phyloP scores from a whole-genome alignment of 2,329 filamentous ascomycete species.

The Diaporthe vexans region DNA sequence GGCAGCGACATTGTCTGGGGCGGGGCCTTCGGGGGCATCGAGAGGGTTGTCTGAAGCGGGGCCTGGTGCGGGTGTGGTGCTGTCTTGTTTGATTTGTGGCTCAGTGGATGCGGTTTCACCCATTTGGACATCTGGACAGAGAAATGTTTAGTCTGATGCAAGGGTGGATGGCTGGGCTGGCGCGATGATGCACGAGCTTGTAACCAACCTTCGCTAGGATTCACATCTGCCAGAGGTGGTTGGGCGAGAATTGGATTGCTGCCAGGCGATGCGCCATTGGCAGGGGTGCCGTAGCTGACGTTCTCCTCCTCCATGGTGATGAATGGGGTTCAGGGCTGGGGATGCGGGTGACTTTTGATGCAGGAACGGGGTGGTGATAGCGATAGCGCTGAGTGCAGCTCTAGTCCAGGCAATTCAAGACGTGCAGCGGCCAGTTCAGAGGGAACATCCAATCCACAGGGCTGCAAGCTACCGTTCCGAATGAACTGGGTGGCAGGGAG shows the following conservation, averaged over 20 bases:
- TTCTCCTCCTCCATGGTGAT: constrained; percentile 71
- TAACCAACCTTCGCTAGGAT: constrained; percentile 62
- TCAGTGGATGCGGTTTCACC: constrained; percentile 64
- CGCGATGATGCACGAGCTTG: background rate
- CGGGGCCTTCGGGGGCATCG: constrained; percentile 76
- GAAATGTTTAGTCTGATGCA: background rate
- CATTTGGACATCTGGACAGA: constrained; percentile 73
- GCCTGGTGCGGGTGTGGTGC: constrained; percentile 69
- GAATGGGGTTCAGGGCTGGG: constrained; percentile 45
- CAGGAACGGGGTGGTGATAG: constrained; percentile 12
- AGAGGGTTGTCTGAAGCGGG: constrained; percentile 72
- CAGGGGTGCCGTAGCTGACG: constrained; percentile 69
- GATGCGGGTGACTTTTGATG: constrained; percentile 21
- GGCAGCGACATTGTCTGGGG: constrained; percentile 70
- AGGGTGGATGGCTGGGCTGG: background rate
- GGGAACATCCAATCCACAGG: background rate
- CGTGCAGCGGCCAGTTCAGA: background rate
- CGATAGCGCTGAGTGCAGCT: constrained; percentile 18
- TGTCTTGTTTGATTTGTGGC: constrained; percentile 71
- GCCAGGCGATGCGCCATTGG: constrained; percentile 68
- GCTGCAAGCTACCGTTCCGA: constrained; percentile 14
- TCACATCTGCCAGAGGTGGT: constrained; percentile 62
- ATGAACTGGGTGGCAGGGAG: constrained; percentile 19
- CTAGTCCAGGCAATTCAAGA: constrained; percentile 39
- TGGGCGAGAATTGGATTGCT: constrained; percentile 70